A percentile compares a stretch with the other conserved stretches of the same genome.
Evolutionary conservation across 2,329 filamentous ascomycete genomes (phyloP).

Genomic region (Apiospora saccharicola): DNA sequence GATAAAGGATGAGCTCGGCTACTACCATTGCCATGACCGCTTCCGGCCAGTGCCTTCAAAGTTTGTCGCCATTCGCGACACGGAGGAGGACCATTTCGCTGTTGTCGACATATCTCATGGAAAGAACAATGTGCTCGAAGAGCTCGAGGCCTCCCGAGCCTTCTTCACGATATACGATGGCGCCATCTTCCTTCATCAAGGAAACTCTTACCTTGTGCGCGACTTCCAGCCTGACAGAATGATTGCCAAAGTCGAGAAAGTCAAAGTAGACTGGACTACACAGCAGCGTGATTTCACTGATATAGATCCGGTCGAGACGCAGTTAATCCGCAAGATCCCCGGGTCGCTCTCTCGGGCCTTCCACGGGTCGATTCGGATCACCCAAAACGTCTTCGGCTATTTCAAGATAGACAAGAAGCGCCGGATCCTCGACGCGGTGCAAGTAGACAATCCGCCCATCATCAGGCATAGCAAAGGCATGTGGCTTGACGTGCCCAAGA

Average conservation of each 20-base stretch:
- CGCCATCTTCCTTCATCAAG: conserved; percentile 95
- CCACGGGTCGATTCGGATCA: conserved; percentile 85
- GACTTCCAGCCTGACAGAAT: conserved; percentile 83
- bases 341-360: conserved; percentile 75
- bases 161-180: conserved; percentile 97
- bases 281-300: conserved; percentile 93
- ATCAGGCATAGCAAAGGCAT: conserved; percentile 86
- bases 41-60: conserved; percentile 87
- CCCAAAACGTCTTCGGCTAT: conserved; percentile 91
- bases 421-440: conserved; percentile 87
- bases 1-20: conserved; percentile 76
- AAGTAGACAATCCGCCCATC: conserved; percentile 93
- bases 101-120: conserved; percentile 88
- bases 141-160: conserved; percentile 94
- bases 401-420: conserved; percentile 93
- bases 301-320: conserved; percentile 90
- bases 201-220: conserved; percentile 89
- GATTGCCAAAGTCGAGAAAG: conserved; percentile 86
- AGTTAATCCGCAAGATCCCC: conserved; percentile 78
- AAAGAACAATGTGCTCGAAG: conserved; percentile 86
- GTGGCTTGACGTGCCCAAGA: conserved; percentile 91
- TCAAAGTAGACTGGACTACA: conserved; percentile 95
- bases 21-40: conserved; percentile 87
- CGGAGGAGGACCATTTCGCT: conserved; percentile 88
- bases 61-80: conserved; percentile 88